Percentiles rank a stretch among this genome's conserved stretches.
phyloP scores from a whole-genome alignment of 306 rosid genomes.

The Vicia villosa region DNA sequence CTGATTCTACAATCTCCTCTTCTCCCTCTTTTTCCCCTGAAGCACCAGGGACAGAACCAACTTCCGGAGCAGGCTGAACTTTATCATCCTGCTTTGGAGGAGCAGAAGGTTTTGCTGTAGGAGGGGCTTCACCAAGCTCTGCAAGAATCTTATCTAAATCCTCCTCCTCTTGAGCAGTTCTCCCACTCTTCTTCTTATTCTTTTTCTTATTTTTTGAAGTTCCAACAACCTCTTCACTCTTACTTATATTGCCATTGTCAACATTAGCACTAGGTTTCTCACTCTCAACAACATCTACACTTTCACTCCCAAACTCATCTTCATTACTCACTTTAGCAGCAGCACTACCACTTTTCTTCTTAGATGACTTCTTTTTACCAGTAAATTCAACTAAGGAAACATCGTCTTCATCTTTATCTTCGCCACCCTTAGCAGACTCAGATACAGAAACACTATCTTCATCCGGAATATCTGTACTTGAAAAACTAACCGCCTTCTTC shows the following conservation, averaged over 20 bases:
- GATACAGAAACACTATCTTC: conserved; percentile 55
- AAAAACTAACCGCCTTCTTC: conserved; percentile 47
- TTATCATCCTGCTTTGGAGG: conserved; percentile 56
- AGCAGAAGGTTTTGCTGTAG: conserved; percentile 45
- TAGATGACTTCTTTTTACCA: conserved; percentile 89
- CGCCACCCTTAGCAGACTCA: conserved; percentile 45
- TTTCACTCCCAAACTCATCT: conserved; percentile 43
- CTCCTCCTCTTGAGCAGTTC: conserved; percentile 97
- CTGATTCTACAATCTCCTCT: conserved; percentile 80
- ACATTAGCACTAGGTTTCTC: conserved; percentile 48
- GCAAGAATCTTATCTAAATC: conserved; percentile 93
- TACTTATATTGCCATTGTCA: conserved; percentile 42
- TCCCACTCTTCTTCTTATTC: conserved; percentile 92
- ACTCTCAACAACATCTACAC: conserved; percentile 43
- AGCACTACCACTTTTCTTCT: conserved; percentile 60
- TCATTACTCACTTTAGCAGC: conserved; percentile 49
- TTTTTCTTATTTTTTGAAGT: conserved; percentile 83
- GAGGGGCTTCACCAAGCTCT: conserved; percentile 77
- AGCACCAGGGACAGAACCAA: conserved; percentile 44
- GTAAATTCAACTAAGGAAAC: conserved; percentile 58
- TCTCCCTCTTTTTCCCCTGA: conserved; percentile 72
- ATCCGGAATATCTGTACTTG: conserved; percentile 42
- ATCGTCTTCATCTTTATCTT: conserved; percentile 52
- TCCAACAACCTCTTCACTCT: conserved; percentile 61
- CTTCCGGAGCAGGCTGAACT: conserved; percentile 59